phyloP scores from a whole-genome alignment of 305 asterid genomes.

The Fraxinus angustifolia region DNA sequence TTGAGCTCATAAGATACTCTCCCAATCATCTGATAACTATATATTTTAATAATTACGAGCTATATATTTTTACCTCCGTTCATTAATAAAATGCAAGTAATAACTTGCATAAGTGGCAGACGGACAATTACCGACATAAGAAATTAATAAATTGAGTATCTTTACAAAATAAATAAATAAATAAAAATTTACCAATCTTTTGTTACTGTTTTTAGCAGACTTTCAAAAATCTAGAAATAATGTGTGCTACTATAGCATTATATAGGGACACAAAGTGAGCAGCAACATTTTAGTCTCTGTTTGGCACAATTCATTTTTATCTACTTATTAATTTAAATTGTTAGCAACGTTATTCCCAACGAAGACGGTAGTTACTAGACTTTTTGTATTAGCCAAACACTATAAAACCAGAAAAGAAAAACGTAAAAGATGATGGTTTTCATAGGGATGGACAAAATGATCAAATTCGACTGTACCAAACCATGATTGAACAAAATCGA shows the following conservation, averaged over 20 bases:
- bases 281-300: background rate
- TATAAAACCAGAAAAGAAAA: background rate
- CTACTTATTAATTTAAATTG: background rate
- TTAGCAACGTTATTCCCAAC: too few relatives aligned
- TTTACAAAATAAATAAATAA: too few relatives aligned
- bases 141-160: background rate
- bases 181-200: background rate
- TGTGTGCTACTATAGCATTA: background rate
- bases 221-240: too few relatives aligned
- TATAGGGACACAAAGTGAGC: background rate
- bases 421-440: background rate
- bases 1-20: background rate
- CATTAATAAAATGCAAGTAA: background rate
- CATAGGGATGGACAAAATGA: too few relatives aligned
- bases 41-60: background rate
- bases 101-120: background rate
- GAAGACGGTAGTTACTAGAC: too few relatives aligned
- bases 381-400: background rate
- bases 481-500: too few relatives aligned
- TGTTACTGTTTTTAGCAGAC: background rate
- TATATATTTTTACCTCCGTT: too few relatives aligned
- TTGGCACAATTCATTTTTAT: background rate
- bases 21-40: background rate
- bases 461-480: too few relatives aligned
- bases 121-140: background rate